Percentiles rank a stretch among this genome's conserved stretches.
Evolutionary conservation across 2,329 filamentous ascomycete genomes (phyloP).

Genomic region (Paraconiothyrium sp.): DNA sequence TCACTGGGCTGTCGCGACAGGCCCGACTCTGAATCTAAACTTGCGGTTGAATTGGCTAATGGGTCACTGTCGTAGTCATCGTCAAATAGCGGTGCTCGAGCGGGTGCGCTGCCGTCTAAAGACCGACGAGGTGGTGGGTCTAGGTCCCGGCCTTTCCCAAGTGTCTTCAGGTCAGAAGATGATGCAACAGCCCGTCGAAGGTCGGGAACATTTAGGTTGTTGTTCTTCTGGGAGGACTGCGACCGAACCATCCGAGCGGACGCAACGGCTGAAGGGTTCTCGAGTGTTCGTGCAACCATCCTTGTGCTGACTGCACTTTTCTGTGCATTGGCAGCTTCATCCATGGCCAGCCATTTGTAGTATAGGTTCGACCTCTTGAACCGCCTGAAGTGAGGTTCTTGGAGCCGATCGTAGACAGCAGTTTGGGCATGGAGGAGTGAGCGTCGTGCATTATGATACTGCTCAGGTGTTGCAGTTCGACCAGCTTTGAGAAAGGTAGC

Average conservation of each 20-base stretch:
- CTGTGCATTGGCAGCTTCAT: constrained; percentile 66
- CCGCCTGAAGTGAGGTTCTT: constrained; percentile 78
- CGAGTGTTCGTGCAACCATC: constrained; percentile 38
- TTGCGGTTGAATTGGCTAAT: constrained; percentile 79
- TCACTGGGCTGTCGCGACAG: constrained; percentile 60
- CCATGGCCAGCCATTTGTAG: constrained; percentile 93
- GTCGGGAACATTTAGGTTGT: constrained; percentile 57
- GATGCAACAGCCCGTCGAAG: constrained; percentile 69
- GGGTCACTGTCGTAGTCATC: constrained; percentile 80
- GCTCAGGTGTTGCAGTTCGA: constrained; percentile 75
- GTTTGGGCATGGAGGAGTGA: constrained; percentile 86
- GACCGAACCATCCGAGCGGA: constrained; percentile 57
- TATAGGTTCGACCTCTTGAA: constrained; percentile 95
- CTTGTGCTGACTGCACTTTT: constrained; percentile 38
- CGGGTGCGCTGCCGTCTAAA: constrained; percentile 69
- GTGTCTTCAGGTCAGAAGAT: constrained; percentile 65
- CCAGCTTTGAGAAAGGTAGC: constrained; percentile 82
- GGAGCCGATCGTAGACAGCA: constrained; percentile 83
- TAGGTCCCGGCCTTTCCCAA: constrained; percentile 56
- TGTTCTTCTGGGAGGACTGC: constrained; percentile 54
- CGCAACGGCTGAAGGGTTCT: constrained; percentile 29
- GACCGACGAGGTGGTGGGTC: constrained; percentile 68
- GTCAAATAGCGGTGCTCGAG: constrained; percentile 73
- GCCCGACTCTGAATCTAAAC: constrained; percentile 73
- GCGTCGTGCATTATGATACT: constrained; percentile 84